A percentile compares a stretch with the other conserved stretches of the same genome.
These are phyloP conservation scores for Asclepias syriaca DNA, from an alignment of 257 asterid genomes.

Conservation along the genomic window DNA sequence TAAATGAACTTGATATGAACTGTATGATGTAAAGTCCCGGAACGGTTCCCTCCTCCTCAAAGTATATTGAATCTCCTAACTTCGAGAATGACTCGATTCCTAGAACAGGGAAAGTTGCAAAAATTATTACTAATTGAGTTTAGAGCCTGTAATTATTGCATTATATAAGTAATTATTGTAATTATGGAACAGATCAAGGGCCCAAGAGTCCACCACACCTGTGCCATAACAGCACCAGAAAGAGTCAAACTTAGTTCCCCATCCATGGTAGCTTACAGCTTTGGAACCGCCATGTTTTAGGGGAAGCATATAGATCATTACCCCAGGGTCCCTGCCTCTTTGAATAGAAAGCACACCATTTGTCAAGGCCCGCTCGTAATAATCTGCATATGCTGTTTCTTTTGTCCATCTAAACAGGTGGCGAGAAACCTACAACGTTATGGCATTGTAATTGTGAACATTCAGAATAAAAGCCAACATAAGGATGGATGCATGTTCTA, in stretches of 20 bases:
- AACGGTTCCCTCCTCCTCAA: conserved; percentile 44
- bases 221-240: conserved; percentile 99
- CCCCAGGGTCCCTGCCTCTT: conserved; percentile 84
- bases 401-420: conserved; percentile 84
- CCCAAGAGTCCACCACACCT: conserved; percentile 33
- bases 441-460: background rate
- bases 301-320: conserved; percentile 94
- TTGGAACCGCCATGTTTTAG: conserved; percentile 66
- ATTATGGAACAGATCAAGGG: background rate
- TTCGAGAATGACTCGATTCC: conserved; percentile 90
- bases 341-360: conserved; percentile 89
- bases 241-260: conserved; percentile 69
- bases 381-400: conserved; percentile 83
- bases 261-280: conserved; percentile 63
- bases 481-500: background rate
- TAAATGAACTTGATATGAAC: conserved; percentile 65
- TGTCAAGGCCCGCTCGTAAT: conserved; percentile 81
- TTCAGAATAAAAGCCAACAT: background rate
- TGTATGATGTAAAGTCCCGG: conserved; percentile 70
- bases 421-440: conserved; percentile 60
- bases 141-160: background rate
- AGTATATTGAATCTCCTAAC: conserved; percentile 90
- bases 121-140: background rate
- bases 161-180: background rate
- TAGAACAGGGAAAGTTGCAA: conserved; percentile 6